Conservation (phyloP, 1,284 basidiomycete genomes). For the Tilletia walkeri region DNA sequence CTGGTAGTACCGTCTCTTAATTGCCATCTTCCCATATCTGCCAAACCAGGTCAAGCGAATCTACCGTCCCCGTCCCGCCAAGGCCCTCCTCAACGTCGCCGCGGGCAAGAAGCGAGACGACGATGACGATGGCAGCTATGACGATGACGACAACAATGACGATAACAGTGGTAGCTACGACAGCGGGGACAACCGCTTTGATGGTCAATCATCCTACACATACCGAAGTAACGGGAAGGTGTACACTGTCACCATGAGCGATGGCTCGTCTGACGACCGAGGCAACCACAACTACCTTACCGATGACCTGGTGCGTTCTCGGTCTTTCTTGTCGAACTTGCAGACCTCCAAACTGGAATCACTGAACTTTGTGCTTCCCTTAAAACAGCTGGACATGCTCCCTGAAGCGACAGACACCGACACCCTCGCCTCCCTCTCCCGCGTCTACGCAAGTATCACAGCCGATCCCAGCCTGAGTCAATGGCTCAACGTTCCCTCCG, state of each 20-base stretch:
- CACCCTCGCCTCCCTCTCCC: conserved; percentile 4
- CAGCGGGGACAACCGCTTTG: not conserved
- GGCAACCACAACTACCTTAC: conserved; percentile 6
- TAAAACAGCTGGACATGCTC: not conserved
- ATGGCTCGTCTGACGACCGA: not conserved
- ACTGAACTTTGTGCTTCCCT: too few relatives aligned
- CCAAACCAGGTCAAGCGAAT: not conserved
- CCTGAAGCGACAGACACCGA: not conserved
- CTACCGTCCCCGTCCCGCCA: not conserved
- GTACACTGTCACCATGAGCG: conserved; percentile 9
- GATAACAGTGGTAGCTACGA: not conserved
- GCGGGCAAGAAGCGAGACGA: not conserved
- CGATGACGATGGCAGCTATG: not conserved
- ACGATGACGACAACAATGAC: not conserved
- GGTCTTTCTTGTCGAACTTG: not conserved
- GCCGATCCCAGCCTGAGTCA: not conserved
- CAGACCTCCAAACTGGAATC: too few relatives aligned
- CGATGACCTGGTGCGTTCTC: not conserved
- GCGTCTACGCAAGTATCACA: conserved; percentile 10
- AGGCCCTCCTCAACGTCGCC: conserved; percentile 1
- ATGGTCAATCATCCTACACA: not conserved
- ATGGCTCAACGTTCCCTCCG: conserved; percentile 6
- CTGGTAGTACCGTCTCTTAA: too few relatives aligned
- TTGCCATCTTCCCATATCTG: not conserved
- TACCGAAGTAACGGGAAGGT: not conserved